Evolutionary conservation across 192 early-diverging fungal genomes (phyloP).

Genomic region (Entomortierella lignicola): DNA sequence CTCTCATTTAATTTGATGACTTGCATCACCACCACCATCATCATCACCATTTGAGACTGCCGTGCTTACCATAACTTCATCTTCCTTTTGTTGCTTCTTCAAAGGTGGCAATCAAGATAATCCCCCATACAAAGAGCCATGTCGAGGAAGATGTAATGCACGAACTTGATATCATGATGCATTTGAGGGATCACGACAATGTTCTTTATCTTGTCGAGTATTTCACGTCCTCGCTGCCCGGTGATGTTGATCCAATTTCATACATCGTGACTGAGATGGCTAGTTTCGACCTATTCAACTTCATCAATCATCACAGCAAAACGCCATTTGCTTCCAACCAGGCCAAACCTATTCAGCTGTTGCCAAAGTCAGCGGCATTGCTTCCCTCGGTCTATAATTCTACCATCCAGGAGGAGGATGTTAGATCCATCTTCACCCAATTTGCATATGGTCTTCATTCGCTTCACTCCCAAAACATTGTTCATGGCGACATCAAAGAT

Average conservation of each 20-base stretch:
- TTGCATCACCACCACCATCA: no score
- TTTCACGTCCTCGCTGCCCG: slow-evolving; percentile 36
- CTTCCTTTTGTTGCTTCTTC: background rate
- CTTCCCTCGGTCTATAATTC: slow-evolving; percentile 18
- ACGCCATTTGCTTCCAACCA: slow-evolving; percentile 24
- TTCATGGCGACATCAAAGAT: slow-evolving; percentile 39
- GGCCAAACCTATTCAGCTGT: slow-evolving; percentile 22
- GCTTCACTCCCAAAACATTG: slow-evolving; percentile 23
- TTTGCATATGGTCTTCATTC: slow-evolving; percentile 22
- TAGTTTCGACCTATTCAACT: slow-evolving; percentile 27
- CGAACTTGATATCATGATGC: slow-evolving; percentile 20
- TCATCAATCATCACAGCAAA: slow-evolving; percentile 26
- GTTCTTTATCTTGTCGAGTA: slow-evolving; percentile 23
- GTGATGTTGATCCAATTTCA: slow-evolving; percentile 33
- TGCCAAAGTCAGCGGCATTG: slow-evolving; percentile 3
- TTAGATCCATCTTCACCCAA: slow-evolving; percentile 38
- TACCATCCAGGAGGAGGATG: slow-evolving; percentile 19
- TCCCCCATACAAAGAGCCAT: slow-evolving; percentile 29
- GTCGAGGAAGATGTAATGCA: slow-evolving; percentile 30
- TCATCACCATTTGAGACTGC: no score
- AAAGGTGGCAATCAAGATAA: slow-evolving; percentile 39
- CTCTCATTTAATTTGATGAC: no score
- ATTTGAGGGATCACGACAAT: slow-evolving; percentile 33
- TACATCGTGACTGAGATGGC: slow-evolving; percentile 39
- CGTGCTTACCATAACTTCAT: background rate